phyloP scores from a whole-genome alignment of 148 eudicot species.

The Heliosperma pusillum region DNA sequence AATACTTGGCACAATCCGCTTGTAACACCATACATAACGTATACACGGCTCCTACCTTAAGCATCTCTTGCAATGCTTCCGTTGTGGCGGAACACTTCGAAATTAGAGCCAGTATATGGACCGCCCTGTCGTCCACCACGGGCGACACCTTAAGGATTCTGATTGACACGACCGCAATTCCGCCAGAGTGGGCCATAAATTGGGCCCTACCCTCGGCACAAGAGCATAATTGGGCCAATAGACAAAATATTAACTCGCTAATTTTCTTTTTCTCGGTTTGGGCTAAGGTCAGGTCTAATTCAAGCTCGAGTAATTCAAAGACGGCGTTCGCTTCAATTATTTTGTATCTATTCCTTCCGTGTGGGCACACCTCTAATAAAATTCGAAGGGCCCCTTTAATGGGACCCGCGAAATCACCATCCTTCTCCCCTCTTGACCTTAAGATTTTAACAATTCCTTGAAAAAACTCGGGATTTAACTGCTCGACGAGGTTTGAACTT shows the following conservation, averaged over 20 bases:
- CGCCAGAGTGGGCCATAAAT: conserved; percentile 46
- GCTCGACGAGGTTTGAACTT: conserved; percentile 30
- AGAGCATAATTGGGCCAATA: conserved; percentile 54
- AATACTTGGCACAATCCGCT: conserved; percentile 39
- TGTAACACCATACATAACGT: conserved; percentile 69
- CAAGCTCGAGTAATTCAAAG: conserved; percentile 46
- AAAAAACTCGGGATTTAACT: conserved; percentile 39
- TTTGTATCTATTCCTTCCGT: conserved; percentile 43
- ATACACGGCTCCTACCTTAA: conserved; percentile 58
- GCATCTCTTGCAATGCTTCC: conserved; percentile 54
- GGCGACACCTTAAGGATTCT: conserved; percentile 50
- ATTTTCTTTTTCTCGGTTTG: conserved; percentile 31
- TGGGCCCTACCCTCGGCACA: conserved; percentile 69
- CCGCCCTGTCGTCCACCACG: conserved; percentile 48
- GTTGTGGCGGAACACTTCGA: conserved; percentile 42
- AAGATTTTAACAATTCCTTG: conserved; percentile 23
- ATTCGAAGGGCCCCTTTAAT: conserved; percentile 33
- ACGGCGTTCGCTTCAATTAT: conserved; percentile 47
- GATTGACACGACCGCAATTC: conserved; percentile 47
- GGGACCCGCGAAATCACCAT: background rate
- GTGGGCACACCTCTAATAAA: conserved; percentile 31
- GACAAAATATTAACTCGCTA: conserved; percentile 42
- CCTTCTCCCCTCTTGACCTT: background rate
- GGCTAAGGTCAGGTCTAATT: conserved; percentile 15
- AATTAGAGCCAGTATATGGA: conserved; percentile 39